Evolutionary conservation across 345 rosid species (phyloP).

Genomic region (Laguncularia racemosa): DNA sequence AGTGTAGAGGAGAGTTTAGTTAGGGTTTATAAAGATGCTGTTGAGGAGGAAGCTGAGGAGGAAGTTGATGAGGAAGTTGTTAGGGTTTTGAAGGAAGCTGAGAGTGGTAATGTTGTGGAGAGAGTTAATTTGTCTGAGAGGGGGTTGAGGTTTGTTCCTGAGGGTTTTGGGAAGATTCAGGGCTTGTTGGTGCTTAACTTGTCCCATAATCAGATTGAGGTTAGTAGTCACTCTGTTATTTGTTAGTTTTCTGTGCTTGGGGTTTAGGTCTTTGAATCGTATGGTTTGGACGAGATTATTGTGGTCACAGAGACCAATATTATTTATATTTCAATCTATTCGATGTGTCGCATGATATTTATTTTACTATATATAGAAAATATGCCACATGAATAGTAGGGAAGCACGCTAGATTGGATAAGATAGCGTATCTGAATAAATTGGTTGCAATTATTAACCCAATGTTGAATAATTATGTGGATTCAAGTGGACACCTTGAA

Average conservation of each 20-base stretch:
- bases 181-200: slow-evolving; percentile 64
- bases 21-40: slow-evolving; percentile 34
- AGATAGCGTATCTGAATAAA: no score
- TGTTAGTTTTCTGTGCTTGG: neutral
- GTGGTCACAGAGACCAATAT: no score
- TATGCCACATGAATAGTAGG: no score
- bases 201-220: slow-evolving; percentile 67
- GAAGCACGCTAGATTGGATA: no score
- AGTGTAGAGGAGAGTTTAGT: slow-evolving; percentile 61
- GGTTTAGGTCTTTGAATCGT: no score
- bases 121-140: slow-evolving; percentile 58
- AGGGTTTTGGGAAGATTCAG: slow-evolving; percentile 58
- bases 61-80: slow-evolving; percentile 47
- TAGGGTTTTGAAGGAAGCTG: slow-evolving; percentile 40
- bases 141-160: slow-evolving; percentile 58
- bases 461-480: no score
- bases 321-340: no score
- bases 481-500: no score
- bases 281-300: no score
- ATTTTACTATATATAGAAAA: no score
- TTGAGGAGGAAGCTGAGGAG: slow-evolving; percentile 26
- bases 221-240: slow-evolving; percentile 9
- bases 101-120: slow-evolving; percentile 31
- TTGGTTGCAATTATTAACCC: no score
- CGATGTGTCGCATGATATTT: no score